Evolutionary conservation across 805 yeast species (phyloP).

Genomic region (Starmerella gropengiesseri): DNA sequence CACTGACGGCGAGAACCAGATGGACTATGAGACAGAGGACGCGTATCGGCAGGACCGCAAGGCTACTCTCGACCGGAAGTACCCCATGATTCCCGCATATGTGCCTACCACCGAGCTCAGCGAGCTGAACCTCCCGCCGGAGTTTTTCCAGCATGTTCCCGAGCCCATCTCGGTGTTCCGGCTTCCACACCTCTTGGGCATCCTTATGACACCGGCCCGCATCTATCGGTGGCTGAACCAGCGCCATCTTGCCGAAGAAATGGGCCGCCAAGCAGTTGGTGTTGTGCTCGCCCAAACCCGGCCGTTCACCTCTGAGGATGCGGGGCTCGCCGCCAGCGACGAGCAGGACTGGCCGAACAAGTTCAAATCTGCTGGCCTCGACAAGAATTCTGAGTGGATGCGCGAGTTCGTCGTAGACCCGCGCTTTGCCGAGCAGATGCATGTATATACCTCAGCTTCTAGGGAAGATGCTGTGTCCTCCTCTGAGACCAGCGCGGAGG

Average conservation of each 20-base stretch:
- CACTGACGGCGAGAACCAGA: constrained; percentile 17
- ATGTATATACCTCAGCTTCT: constrained; percentile 21
- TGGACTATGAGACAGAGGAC: constrained; percentile 16
- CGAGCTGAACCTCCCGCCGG: constrained; percentile 46
- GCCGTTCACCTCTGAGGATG: constrained; percentile 39
- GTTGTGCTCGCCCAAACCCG: constrained; percentile 45
- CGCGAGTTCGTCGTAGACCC: constrained; percentile 61
- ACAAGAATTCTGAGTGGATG: constrained; percentile 78
- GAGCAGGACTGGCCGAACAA: constrained; percentile 76
- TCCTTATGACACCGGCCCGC: constrained; percentile 62
- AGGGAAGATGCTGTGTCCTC: not conserved
- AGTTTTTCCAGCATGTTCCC: constrained; percentile 34
- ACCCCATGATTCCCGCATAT: constrained; percentile 20
- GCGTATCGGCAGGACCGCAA: constrained; percentile 17
- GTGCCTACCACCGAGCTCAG: constrained; percentile 41
- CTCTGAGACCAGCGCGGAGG: not conserved
- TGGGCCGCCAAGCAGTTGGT: constrained; percentile 44
- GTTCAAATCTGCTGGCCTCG: constrained; percentile 72
- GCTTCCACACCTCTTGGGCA: constrained; percentile 70
- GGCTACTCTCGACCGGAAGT: constrained; percentile 15
- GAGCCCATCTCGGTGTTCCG: constrained; percentile 67
- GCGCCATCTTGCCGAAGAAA: constrained; percentile 58
- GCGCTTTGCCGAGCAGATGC: constrained; percentile 44
- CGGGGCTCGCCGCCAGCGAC: constrained; percentile 43
- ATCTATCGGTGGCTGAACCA: constrained; percentile 67